Evolutionary conservation across 2,329 filamentous ascomycete species (phyloP).

Genomic region (Penicillium sp.): DNA sequence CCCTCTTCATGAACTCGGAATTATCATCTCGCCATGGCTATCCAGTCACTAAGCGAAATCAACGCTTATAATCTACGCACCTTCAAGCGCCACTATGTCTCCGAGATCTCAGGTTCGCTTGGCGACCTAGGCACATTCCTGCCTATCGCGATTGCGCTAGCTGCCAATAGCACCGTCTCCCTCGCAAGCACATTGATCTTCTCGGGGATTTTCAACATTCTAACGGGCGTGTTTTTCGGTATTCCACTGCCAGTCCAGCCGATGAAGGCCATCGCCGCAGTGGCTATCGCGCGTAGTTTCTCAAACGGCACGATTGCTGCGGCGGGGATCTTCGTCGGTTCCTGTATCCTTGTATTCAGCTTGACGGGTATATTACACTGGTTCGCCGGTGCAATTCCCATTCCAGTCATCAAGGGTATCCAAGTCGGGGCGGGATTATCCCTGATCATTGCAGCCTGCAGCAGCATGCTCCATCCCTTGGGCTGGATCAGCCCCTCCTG

Average conservation of each 20-base stretch:
- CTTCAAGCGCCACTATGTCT: constrained; percentile 56
- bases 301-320: constrained; percentile 72
- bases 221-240: constrained; percentile 79
- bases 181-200: constrained; percentile 83
- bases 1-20: background rate
- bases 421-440: constrained; percentile 89
- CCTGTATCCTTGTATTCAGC: constrained; percentile 72
- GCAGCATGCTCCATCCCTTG: constrained; percentile 65
- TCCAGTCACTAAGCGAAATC: constrained; percentile 30
- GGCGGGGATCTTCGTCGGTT: constrained; percentile 76
- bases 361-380: constrained; percentile 74
- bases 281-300: constrained; percentile 72
- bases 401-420: constrained; percentile 90
- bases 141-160: constrained; percentile 83
- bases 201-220: constrained; percentile 80
- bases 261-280: constrained; percentile 85
- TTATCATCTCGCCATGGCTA: constrained; percentile 21
- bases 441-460: constrained; percentile 74
- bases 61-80: constrained; percentile 55
- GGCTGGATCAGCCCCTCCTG: constrained; percentile 65
- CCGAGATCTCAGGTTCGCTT: constrained; percentile 83
- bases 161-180: constrained; percentile 74
- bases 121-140: constrained; percentile 89
- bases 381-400: constrained; percentile 72
- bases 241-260: constrained; percentile 90